phyloP scores from a whole-genome alignment of 176 grass and related monocot genomes.

The Phyllostachys edulis region DNA sequence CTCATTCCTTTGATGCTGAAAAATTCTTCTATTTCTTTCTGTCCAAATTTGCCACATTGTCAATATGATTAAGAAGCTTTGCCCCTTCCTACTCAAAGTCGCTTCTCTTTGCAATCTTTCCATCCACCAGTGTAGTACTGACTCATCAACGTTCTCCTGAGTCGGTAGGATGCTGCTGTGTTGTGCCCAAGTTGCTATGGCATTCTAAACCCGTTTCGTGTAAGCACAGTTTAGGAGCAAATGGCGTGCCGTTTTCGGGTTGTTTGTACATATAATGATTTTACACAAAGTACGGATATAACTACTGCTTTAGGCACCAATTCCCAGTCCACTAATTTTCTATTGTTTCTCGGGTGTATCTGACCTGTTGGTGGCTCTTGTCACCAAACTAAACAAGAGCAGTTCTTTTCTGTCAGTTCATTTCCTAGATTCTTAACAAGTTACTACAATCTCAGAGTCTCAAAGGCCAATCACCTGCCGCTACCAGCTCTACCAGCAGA shows the following conservation, averaged over 20 bases:
- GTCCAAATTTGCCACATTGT: too few relatives aligned
- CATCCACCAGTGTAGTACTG: too few relatives aligned
- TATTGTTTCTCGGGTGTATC: not conserved
- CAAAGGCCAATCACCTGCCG: conserved; percentile 18
- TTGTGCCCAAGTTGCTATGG: too few relatives aligned
- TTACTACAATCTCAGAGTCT: not conserved
- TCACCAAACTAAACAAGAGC: conserved; percentile 6
- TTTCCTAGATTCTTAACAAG: not conserved
- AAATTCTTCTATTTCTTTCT: too few relatives aligned
- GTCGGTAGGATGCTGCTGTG: too few relatives aligned
- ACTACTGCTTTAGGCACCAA: conserved; percentile 18
- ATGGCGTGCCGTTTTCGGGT: too few relatives aligned
- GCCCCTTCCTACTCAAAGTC: too few relatives aligned
- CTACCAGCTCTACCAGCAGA: conserved; percentile 19
- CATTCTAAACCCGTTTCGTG: too few relatives aligned
- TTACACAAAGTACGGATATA: not conserved
- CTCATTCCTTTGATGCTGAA: too few relatives aligned
- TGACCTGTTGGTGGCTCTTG: conserved; percentile 18
- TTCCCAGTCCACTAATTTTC: not conserved
- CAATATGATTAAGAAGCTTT: too few relatives aligned
- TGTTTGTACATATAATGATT: not conserved
- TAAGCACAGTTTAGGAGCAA: conserved; percentile 1
- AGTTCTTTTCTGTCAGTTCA: not conserved
- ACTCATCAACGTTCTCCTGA: too few relatives aligned
- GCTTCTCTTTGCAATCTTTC: too few relatives aligned